Percentiles rank a stretch among this genome's conserved stretches.
Conservation (phyloP, 495 filamentous ascomycete genomes). For the Neurospora hispaniola region DNA sequence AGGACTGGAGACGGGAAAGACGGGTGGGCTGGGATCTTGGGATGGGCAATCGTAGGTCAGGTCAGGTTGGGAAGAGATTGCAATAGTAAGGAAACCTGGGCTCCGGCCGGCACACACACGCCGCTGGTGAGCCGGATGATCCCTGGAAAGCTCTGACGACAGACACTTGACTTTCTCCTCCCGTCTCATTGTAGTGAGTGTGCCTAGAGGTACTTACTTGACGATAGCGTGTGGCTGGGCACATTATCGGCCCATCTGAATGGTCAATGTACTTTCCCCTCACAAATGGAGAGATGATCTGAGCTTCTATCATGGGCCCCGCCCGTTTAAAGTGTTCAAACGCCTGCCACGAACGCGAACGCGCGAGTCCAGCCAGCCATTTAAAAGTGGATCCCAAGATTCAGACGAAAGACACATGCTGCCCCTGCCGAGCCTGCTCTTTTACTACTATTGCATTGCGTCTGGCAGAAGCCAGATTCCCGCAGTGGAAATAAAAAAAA, state of each 20-base stretch:
- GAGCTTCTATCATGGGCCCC: not conserved
- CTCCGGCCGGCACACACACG: not conserved
- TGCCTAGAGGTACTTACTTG: no score
- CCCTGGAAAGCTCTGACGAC: not conserved
- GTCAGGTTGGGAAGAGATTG: not conserved
- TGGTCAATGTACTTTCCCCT: not conserved
- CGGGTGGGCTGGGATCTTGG: not conserved
- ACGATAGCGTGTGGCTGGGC: not conserved
- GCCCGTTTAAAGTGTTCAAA: not conserved
- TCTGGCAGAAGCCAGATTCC: not conserved
- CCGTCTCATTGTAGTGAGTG: no score
- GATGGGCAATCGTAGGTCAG: not conserved
- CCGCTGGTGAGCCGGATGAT: not conserved
- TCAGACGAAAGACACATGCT: not conserved
- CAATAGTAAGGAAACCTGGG: not conserved
- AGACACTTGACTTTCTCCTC: not conserved
- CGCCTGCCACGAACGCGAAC: not conserved
- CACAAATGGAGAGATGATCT: not conserved
- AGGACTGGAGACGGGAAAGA: no score
- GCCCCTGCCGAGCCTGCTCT: not conserved
- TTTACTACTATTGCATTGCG: not conserved
- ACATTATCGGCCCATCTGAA: not conserved
- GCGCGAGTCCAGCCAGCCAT: not conserved
- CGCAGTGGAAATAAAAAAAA: not conserved
- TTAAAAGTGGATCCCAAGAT: not conserved